phyloP scores from a whole-genome alignment of 306 rosid species.

The Sphenostylis stenocarpa region DNA sequence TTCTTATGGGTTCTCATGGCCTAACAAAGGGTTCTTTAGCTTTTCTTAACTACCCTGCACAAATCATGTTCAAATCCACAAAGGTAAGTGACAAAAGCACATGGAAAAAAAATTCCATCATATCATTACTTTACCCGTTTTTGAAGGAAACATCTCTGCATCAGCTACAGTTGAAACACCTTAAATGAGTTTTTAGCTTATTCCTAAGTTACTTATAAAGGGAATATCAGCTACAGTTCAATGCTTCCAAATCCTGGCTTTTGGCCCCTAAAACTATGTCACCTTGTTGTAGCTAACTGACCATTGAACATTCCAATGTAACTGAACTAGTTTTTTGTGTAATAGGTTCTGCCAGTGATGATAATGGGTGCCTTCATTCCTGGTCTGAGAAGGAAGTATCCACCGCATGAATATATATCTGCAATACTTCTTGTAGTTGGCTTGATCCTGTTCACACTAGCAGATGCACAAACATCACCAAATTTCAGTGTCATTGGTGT shows the following conservation, averaged over 20 bases:
- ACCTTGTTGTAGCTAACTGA: constrained; percentile 18
- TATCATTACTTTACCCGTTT: constrained; percentile 16
- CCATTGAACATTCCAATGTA: not conserved
- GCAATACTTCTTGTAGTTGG: constrained; percentile 91
- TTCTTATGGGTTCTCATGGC: constrained; percentile 96
- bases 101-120: not conserved
- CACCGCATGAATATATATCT: constrained; percentile 78
- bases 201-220: not conserved
- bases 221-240: not conserved
- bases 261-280: not conserved
- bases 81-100: constrained; percentile 53
- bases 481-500: constrained; percentile 90
- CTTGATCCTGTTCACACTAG: constrained; percentile 93
- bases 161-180: not conserved
- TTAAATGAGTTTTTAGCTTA: not conserved
- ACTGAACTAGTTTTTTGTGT: constrained; percentile 29
- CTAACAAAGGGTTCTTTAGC: constrained; percentile 97
- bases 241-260: not conserved
- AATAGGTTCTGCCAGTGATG: constrained; percentile 97
- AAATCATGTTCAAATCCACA: constrained; percentile 97
- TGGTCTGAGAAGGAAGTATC: constrained; percentile 88
- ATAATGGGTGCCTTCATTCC: constrained; percentile 98
- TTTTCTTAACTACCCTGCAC: constrained; percentile 97
- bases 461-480: constrained; percentile 94
- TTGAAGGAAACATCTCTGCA: constrained; percentile 11